phyloP scores from a whole-genome alignment of 164 flowering plant species.

The Malania oleifera region DNA sequence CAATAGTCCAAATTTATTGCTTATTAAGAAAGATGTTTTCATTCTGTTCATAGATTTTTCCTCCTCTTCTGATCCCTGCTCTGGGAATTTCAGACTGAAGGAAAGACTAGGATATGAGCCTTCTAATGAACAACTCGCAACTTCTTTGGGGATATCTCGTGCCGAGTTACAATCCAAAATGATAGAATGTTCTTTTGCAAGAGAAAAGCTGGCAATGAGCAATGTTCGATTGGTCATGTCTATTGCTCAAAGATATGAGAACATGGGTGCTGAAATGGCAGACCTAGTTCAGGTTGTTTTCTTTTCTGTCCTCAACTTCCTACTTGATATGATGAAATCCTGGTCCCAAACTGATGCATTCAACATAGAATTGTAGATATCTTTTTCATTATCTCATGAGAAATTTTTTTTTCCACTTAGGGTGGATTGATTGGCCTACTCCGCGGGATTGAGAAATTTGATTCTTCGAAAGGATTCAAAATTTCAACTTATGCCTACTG shows the following conservation, averaged over 20 bases:
- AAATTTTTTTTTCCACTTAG: constrained; percentile 26
- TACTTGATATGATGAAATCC: background rate
- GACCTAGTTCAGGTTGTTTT: constrained; percentile 85
- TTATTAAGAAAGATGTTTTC: background rate
- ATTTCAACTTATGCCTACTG: constrained; percentile 97
- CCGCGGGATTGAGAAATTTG: constrained; percentile 97
- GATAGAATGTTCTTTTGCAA: constrained; percentile 75
- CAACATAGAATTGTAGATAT: background rate
- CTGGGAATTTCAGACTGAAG: constrained; percentile 50
- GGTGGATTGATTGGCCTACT: constrained; percentile 91
- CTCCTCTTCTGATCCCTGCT: background rate
- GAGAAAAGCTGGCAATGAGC: constrained; percentile 93
- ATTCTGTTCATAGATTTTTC: background rate
- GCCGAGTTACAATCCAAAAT: constrained; percentile 49
- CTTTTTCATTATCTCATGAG: background rate
- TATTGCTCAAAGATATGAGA: constrained; percentile 80
- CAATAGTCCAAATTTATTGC: no score
- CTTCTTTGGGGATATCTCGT: constrained; percentile 64
- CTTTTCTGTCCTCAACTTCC: constrained; percentile 1
- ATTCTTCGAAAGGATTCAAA: constrained; percentile 89
- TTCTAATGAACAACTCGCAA: constrained; percentile 80
- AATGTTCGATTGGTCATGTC: constrained; percentile 95
- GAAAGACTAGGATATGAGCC: constrained; percentile 81
- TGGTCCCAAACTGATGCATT: no score
- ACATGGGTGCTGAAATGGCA: constrained; percentile 93